Percentiles rank a stretch among this genome's conserved stretches.
phyloP scores from a whole-genome alignment of 2,329 filamentous ascomycete genomes.

The Dothistroma pini region DNA sequence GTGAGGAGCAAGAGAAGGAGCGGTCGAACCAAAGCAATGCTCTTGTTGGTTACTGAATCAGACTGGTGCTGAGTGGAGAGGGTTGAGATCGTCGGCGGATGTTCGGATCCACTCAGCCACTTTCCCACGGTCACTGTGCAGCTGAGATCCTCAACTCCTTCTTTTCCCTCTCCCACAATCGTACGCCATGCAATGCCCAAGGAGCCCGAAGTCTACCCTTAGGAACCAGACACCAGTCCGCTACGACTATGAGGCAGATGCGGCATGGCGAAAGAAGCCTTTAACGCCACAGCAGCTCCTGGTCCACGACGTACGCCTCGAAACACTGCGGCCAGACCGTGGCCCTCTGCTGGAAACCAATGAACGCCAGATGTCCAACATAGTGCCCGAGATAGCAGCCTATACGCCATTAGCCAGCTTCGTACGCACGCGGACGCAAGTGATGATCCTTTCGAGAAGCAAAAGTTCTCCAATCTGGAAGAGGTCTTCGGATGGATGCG shows the following conservation, averaged over 20 bases:
- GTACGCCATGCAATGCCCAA: slow-evolving; percentile 19
- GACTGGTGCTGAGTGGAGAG: not conserved
- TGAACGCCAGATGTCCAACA: slow-evolving; percentile 34
- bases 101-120: not conserved
- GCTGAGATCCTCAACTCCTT: not conserved
- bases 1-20: not conserved
- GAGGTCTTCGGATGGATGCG: slow-evolving; percentile 44
- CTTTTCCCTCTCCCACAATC: not conserved
- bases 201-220: slow-evolving; percentile 2
- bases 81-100: not conserved
- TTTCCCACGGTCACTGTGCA: not conserved
- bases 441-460: slow-evolving; percentile 37
- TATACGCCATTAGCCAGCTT: slow-evolving; percentile 21
- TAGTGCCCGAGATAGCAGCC: slow-evolving; percentile 33
- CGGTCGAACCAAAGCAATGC: not conserved
- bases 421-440: slow-evolving; percentile 25
- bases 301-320: slow-evolving; percentile 39
- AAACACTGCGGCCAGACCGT: slow-evolving; percentile 31
- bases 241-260: slow-evolving; percentile 35
- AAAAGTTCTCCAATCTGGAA: slow-evolving; percentile 35
- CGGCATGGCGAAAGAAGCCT: slow-evolving; percentile 39
- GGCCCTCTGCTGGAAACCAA: slow-evolving; percentile 40
- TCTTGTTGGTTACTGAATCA: not conserved
- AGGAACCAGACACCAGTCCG: slow-evolving; percentile 10
- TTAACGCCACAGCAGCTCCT: slow-evolving; percentile 40